Evolutionary conservation across 2,329 filamentous ascomycete genomes (phyloP).

Genomic region (Trichoderma afroharzianum): DNA sequence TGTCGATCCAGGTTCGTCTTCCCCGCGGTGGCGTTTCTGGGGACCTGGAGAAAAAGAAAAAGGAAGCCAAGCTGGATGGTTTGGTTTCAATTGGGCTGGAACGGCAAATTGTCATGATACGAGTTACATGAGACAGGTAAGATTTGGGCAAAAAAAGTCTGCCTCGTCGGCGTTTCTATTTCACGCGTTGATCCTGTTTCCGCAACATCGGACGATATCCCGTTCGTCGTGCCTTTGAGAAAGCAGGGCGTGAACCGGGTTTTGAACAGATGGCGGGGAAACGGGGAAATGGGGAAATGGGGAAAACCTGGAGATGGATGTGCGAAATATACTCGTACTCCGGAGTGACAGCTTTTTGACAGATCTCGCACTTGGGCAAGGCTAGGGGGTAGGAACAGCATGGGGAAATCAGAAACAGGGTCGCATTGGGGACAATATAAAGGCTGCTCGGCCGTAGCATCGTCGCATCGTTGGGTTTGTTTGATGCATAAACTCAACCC

Average conservation of each 20-base stretch:
- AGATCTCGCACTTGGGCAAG: background rate
- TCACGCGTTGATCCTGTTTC: background rate
- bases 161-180: constrained; percentile 6
- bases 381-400: background rate
- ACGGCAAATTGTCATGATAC: constrained; percentile 10
- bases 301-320: constrained; percentile 11
- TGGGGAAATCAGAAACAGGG: background rate
- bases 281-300: constrained; percentile 15
- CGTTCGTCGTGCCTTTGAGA: background rate
- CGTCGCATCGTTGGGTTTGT: background rate
- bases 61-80: background rate
- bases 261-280: constrained; percentile 13
- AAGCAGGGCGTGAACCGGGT: background rate
- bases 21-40: constrained; percentile 5
- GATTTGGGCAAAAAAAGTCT: background rate
- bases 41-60: background rate
- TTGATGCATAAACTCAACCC: background rate
- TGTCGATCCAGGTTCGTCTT: background rate
- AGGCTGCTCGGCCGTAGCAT: background rate
- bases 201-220: background rate
- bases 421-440: background rate
- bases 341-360: constrained; percentile 10
- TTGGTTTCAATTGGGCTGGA: background rate
- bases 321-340: constrained; percentile 12
- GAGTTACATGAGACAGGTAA: background rate